A percentile compares a stretch with the other conserved stretches of the same genome.
phyloP scores from a whole-genome alignment of 1,284 basidiomycete genomes.

The Apiotrichum sp. region DNA sequence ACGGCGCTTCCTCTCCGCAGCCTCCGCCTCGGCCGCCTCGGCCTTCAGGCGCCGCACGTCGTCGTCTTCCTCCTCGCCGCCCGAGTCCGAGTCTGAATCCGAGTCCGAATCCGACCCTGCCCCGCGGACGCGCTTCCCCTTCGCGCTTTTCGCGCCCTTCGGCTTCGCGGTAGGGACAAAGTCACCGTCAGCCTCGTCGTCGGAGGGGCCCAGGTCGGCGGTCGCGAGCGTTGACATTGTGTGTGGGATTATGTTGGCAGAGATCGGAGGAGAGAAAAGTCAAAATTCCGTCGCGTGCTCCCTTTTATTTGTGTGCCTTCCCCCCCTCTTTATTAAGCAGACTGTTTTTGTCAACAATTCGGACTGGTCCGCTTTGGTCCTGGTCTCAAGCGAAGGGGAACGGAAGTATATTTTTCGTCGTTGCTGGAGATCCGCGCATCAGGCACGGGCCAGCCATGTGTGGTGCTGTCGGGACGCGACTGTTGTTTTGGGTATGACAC shows the following conservation, averaged over 20 bases:
- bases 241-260: background rate
- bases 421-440: no score
- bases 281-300: no score
- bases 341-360: no score
- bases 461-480: no score
- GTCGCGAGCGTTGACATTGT: constrained; percentile 39
- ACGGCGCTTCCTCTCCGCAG: constrained; percentile 8
- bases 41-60: constrained; percentile 22
- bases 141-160: constrained; percentile 5
- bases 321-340: no score
- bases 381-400: no score
- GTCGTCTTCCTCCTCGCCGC: constrained; percentile 12
- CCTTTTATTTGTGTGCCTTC: no score
- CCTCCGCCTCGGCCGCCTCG: constrained; percentile 19
- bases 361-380: no score
- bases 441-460: no score
- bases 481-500: no score
- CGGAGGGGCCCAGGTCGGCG: constrained; percentile 30
- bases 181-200: constrained; percentile 32
- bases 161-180: constrained; percentile 25
- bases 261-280: background rate
- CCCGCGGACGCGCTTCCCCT: constrained; percentile 4
- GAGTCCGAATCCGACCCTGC: constrained; percentile 8
- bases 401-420: no score
- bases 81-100: constrained; percentile 10